Evolutionary conservation across 805 yeast species (phyloP).

Genomic region (Komagataella populi): DNA sequence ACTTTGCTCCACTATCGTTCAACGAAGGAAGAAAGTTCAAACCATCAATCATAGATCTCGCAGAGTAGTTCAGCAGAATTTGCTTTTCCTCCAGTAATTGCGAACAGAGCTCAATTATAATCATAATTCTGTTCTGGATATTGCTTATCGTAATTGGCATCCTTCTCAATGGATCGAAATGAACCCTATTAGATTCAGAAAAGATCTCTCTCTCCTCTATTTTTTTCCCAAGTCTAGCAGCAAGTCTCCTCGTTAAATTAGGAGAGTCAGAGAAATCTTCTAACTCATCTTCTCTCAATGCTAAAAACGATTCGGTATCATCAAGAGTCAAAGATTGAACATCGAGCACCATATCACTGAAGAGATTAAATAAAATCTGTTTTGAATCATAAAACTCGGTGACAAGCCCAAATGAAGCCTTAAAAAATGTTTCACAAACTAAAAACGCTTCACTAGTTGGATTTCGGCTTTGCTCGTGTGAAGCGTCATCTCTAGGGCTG

Average conservation of each 20-base stretch:
- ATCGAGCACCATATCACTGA: conserved; percentile 46
- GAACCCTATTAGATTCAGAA: conserved; percentile 19
- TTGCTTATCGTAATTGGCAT: conserved; percentile 16
- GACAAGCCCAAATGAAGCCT: conserved; percentile 16
- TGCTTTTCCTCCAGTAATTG: conserved; percentile 62
- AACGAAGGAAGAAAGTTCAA: conserved; percentile 32
- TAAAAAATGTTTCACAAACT: conserved; percentile 11
- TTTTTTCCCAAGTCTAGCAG: conserved; percentile 29
- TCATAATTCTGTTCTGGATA: conserved; percentile 19
- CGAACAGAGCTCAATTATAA: conserved; percentile 27
- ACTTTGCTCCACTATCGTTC: neutral
- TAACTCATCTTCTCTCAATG: conserved; percentile 43
- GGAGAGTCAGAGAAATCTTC: conserved; percentile 13
- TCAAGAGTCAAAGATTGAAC: conserved; percentile 56
- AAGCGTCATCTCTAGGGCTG: neutral
- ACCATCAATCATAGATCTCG: conserved; percentile 67
- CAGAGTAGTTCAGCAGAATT: conserved; percentile 54
- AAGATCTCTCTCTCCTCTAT: conserved; percentile 17
- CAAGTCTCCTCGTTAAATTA: conserved; percentile 17
- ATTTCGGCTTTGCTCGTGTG: neutral
- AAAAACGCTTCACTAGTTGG: neutral
- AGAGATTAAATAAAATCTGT: conserved; percentile 53
- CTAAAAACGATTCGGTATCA: conserved; percentile 64
- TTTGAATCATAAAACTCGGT: conserved; percentile 64
- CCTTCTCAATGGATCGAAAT: neutral